These are phyloP conservation scores for Dendrobium huoshanense DNA, from an alignment of 106 monocot genomes.

Conservation along the genomic window DNA sequence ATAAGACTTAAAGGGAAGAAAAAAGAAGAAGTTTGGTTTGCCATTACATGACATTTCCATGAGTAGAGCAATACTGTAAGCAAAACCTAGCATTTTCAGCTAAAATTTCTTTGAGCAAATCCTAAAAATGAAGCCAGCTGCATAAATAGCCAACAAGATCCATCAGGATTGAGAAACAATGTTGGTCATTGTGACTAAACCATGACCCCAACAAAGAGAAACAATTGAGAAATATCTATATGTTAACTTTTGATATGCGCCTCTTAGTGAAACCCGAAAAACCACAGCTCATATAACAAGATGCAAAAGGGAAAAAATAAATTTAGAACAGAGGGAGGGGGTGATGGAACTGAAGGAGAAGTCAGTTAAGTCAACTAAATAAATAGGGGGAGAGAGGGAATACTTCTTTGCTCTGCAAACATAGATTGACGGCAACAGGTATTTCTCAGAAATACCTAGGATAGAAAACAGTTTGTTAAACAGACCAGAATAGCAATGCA, in stretches of 20 bases:
- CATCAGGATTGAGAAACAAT: neutral
- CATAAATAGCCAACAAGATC: neutral
- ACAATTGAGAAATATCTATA: too few species aligned
- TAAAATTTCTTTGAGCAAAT: neutral
- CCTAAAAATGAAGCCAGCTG: neutral
- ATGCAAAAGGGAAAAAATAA: neutral
- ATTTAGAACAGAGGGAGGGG: neutral
- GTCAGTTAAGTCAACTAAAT: neutral
- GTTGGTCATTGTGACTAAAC: neutral
- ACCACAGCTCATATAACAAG: neutral
- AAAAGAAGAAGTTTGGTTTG: neutral
- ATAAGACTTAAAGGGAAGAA: neutral
- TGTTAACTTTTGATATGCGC: too few species aligned
- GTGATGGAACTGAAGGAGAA: neutral
- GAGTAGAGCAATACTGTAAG: neutral
- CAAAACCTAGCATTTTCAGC: neutral
- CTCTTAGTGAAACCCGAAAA: neutral
- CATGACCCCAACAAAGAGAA: too few species aligned
- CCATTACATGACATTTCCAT: neutral
- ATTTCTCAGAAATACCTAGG: neutral
- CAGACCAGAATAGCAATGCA: neutral
- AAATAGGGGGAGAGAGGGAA: too few species aligned
- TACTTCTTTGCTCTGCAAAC: neutral
- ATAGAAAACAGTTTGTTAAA: neutral
- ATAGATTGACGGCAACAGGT: neutral